Evolutionary conservation across 805 yeast species (phyloP).

Genomic region (Debaryomyces prosopidis): DNA sequence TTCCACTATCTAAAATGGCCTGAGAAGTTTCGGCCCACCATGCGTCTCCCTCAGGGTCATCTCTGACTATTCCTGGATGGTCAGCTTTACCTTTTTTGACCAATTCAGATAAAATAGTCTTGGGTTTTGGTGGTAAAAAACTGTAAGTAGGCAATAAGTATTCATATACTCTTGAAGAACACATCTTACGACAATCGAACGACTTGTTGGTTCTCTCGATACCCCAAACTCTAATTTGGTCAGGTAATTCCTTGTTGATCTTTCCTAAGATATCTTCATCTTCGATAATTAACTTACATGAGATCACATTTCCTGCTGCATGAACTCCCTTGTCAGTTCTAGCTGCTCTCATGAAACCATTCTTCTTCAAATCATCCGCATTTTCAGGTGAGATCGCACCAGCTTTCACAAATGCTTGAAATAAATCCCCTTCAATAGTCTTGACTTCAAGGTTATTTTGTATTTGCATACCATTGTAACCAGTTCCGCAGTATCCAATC

Average conservation of each 20-base stretch:
- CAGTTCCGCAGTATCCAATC: conserved; percentile 95
- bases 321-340: conserved; percentile 96
- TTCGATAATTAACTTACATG: conserved; percentile 80
- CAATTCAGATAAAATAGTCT: conserved; percentile 60
- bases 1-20: conserved; percentile 22
- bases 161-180: conserved; percentile 94
- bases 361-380: conserved; percentile 83
- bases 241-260: conserved; percentile 77
- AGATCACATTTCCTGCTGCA: conserved; percentile 92
- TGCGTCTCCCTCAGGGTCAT: conserved; percentile 65
- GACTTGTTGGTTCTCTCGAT: conserved; percentile 83
- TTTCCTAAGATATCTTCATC: conserved; percentile 72
- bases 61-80: conserved; percentile 59
- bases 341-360: conserved; percentile 84
- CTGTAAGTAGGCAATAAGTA: conserved; percentile 91
- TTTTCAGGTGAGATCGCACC: conserved; percentile 89
- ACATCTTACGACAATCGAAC: conserved; percentile 93
- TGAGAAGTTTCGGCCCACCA: conserved; percentile 64
- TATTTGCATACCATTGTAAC: conserved; percentile 94
- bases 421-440: conserved; percentile 89
- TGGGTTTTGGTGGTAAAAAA: conserved; percentile 86
- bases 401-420: conserved; percentile 77
- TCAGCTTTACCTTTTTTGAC: conserved; percentile 52
- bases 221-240: conserved; percentile 91
- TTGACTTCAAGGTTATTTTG: conserved; percentile 74